phyloP scores from a whole-genome alignment of 805 yeast genomes.

The Kluyveromyces nonfermentans region DNA sequence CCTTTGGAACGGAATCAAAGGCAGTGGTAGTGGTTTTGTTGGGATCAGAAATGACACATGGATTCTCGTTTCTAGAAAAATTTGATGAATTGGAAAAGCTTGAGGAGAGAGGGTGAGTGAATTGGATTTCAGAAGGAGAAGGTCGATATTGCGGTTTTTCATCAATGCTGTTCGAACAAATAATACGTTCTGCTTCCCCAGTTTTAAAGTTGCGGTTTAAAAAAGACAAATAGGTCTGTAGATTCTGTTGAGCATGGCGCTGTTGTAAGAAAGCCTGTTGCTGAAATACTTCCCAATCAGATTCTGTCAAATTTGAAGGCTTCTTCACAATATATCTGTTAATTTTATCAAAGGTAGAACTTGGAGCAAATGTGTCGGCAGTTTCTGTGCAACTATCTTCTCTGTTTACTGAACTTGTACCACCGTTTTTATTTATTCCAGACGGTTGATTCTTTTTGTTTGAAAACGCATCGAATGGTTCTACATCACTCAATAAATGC shows the following conservation, averaged over 20 bases:
- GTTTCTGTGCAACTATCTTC: background rate
- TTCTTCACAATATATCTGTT: conserved; percentile 25
- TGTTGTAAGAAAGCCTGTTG: conserved; percentile 28
- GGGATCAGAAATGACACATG: background rate
- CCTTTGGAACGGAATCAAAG: conserved; percentile 2
- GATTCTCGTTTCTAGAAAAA: background rate
- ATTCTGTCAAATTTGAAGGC: conserved; percentile 21
- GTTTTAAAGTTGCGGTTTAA: conserved; percentile 8
- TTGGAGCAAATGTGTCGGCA: background rate
- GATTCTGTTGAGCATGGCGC: conserved; percentile 27
- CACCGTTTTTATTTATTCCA: background rate
- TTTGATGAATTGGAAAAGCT: background rate
- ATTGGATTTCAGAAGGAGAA: background rate
- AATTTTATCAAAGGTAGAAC: background rate
- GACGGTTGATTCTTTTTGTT: background rate
- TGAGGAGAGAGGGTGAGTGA: background rate
- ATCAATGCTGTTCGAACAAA: background rate
- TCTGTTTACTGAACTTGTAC: background rate
- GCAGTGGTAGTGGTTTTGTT: background rate
- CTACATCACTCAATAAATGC: conserved; percentile 37
- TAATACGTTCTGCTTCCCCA: background rate
- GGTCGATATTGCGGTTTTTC: background rate
- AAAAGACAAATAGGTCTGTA: conserved; percentile 26
- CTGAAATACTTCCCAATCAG: conserved; percentile 27
- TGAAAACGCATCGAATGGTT: conserved; percentile 9